Evolutionary conservation across 2,329 filamentous ascomycete species (phyloP).

Genomic region (Akanthomyces uredinophilus): DNA sequence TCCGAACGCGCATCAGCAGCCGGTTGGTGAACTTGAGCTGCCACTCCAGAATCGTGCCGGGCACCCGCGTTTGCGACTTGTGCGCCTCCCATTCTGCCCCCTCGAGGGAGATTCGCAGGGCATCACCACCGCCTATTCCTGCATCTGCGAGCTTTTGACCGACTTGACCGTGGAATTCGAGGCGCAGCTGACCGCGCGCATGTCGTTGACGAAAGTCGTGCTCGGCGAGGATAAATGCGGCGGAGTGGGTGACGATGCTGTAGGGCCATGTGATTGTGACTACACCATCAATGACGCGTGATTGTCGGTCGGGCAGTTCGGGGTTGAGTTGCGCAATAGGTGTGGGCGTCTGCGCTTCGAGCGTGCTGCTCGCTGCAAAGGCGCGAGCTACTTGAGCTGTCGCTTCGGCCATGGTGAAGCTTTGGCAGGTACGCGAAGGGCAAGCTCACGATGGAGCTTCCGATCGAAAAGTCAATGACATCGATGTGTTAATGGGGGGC

Average conservation of each 20-base stretch:
- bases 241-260: constrained; percentile 67
- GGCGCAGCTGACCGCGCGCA: constrained; percentile 72
- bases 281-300: constrained; percentile 57
- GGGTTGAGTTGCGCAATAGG: constrained; percentile 54
- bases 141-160: constrained; percentile 64
- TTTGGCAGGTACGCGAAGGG: not conserved
- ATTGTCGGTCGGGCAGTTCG: constrained; percentile 35
- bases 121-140: constrained; percentile 72
- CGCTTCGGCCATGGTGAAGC: constrained; percentile 8
- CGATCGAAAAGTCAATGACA: not conserved
- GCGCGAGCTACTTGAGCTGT: constrained; percentile 4
- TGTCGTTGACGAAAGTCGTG: constrained; percentile 76
- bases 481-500: not conserved
- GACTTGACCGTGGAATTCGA: constrained; percentile 65
- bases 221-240: constrained; percentile 78
- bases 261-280: constrained; percentile 91
- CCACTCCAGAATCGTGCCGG: constrained; percentile 51
- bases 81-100: constrained; percentile 62
- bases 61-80: constrained; percentile 40
- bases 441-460: constrained; percentile 14
- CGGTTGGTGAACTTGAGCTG: constrained; percentile 51
- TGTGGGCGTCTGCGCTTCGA: constrained; percentile 32
- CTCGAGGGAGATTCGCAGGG: constrained; percentile 61
- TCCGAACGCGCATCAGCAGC: constrained; percentile 39
- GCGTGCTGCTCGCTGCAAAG: constrained; percentile 1